phyloP scores from a whole-genome alignment of 441 rosid species.

The Populus tomentosa region DNA sequence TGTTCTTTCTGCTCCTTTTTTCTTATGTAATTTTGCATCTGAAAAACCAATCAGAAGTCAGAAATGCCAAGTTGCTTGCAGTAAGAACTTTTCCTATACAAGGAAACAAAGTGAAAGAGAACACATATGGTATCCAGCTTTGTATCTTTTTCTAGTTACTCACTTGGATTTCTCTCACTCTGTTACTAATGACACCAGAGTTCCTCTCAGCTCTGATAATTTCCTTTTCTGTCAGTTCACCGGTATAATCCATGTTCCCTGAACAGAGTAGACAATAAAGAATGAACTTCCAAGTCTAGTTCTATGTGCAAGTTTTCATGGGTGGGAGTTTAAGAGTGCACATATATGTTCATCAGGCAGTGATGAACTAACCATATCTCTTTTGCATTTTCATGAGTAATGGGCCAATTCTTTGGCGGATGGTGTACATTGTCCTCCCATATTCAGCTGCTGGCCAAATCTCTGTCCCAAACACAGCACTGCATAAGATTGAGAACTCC shows the following conservation, averaged over 20 bases:
- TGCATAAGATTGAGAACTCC: constrained; percentile 40
- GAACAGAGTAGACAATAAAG: constrained; percentile 38
- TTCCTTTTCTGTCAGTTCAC: constrained; percentile 85
- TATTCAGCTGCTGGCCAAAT: constrained; percentile 3
- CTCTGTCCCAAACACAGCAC: constrained; percentile 96
- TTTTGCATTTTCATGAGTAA: constrained; percentile 53
- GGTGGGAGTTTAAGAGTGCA: constrained; percentile 44
- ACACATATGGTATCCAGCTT: neutral
- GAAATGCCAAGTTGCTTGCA: neutral
- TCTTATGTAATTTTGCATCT: constrained; percentile 22
- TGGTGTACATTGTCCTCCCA: constrained; percentile 75
- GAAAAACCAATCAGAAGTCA: constrained; percentile 13
- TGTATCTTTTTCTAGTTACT: constrained; percentile 37
- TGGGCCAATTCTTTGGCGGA: constrained; percentile 89
- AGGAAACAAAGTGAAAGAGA: neutral
- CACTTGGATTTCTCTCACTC: constrained; percentile 90
- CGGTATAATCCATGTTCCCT: constrained; percentile 50
- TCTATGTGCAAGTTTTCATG: neutral
- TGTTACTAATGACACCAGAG: constrained; percentile 71
- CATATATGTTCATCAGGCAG: constrained; percentile 62
- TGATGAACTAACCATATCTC: constrained; percentile 55
- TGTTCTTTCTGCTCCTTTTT: neutral
- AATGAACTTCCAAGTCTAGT: neutral
- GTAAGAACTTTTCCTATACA: neutral
- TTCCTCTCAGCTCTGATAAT: constrained; percentile 94